Conservation (phyloP, 306 rosid genomes). For the Medicago lupulina region DNA sequence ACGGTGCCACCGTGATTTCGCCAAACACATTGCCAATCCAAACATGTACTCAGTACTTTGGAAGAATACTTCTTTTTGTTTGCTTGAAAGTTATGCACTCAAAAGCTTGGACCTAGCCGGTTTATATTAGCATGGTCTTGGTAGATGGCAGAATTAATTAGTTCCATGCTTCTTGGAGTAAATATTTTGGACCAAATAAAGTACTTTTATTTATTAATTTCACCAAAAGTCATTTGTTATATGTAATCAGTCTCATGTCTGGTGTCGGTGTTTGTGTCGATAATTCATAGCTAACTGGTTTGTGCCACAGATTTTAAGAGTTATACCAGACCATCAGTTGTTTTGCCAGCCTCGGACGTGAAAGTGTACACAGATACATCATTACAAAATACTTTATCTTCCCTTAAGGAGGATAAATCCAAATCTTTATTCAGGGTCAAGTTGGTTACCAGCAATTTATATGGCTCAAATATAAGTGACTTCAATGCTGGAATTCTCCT, state of each 20-base stretch:
- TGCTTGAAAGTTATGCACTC: not conserved
- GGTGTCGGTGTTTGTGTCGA: not conserved
- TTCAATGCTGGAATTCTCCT: conserved; percentile 75
- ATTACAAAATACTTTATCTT: conserved; percentile 49
- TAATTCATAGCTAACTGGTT: not conserved
- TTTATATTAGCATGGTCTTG: conserved; percentile 13
- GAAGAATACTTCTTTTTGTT: conserved; percentile 7
- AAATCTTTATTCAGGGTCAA: conserved; percentile 62
- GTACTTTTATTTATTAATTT: not conserved
- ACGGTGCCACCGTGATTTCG: not conserved
- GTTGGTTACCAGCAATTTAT: conserved; percentile 69
- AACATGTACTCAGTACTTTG: not conserved
- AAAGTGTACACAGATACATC: conserved; percentile 53
- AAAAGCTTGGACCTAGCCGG: conserved; percentile 1
- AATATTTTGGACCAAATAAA: not conserved
- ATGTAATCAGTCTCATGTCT: not conserved
- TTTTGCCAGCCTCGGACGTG: conserved; percentile 70
- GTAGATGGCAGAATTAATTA: conserved; percentile 27
- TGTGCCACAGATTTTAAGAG: conserved; percentile 64
- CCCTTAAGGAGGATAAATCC: conserved; percentile 50
- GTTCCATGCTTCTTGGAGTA: conserved; percentile 8
- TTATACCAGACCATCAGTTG: conserved; percentile 68
- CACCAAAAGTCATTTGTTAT: conserved; percentile 16
- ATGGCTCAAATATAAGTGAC: conserved; percentile 70
- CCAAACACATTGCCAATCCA: not conserved